Evolutionary conservation across 768 basidiomycete genomes (phyloP).

Genomic region (Dacryopinax primogenitus): DNA sequence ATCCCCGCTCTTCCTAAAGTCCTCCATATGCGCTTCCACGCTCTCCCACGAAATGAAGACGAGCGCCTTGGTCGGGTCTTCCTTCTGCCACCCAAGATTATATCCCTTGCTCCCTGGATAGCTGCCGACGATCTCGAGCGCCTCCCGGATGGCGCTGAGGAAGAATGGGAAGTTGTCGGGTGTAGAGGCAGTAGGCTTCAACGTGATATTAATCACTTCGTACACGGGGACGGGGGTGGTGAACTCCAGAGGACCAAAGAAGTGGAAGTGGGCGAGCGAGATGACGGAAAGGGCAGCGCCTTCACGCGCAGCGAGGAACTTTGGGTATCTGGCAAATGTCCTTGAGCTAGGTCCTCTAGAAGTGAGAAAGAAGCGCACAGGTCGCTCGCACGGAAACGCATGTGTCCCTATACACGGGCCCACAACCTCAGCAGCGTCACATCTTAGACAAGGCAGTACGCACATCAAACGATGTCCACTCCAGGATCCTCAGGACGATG

Average conservation of each 20-base stretch:
- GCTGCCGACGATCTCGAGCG: background rate
- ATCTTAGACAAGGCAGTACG: background rate
- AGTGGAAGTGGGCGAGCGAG: background rate
- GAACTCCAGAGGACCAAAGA: background rate
- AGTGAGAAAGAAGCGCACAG: background rate
- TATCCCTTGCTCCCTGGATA: background rate
- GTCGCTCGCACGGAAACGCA: background rate
- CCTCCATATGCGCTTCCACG: conserved; percentile 2
- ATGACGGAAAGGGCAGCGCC: background rate
- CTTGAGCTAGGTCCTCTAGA: no score
- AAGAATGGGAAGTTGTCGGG: background rate
- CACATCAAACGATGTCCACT: conserved; percentile 8
- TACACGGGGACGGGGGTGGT: background rate
- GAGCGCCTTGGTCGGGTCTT: background rate
- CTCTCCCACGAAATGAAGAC: background rate
- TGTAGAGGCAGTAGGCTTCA: background rate
- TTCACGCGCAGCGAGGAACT: background rate
- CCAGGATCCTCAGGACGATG: background rate
- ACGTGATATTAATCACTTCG: background rate
- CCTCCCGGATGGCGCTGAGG: background rate
- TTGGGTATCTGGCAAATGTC: background rate
- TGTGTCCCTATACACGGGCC: background rate
- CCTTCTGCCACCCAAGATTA: background rate
- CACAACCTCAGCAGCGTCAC: background rate
- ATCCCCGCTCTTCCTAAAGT: conserved; percentile 3